phyloP scores from a whole-genome alignment of 2,329 filamentous ascomycete genomes.

The Scytalidium lignicola region DNA sequence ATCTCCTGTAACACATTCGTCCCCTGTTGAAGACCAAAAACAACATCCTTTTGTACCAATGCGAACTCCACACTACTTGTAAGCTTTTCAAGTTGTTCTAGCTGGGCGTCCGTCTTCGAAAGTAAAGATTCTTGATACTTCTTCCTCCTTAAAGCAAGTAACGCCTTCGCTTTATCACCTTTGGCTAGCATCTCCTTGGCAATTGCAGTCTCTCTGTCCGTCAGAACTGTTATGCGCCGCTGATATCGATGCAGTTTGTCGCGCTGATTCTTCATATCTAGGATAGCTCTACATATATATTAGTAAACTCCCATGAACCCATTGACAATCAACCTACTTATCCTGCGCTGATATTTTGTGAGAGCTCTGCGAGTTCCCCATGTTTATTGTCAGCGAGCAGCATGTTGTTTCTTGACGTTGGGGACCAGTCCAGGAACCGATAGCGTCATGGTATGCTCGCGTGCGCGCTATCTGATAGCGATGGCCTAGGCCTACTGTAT shows the following conservation, averaged over 20 bases:
- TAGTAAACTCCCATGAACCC: neutral
- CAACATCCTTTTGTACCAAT: slow-evolving; percentile 90
- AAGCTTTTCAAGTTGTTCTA: slow-evolving; percentile 88
- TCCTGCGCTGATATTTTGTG: slow-evolving; percentile 75
- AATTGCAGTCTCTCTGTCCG: slow-evolving; percentile 79
- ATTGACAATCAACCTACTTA: slow-evolving; percentile 55
- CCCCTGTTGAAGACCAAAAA: slow-evolving; percentile 89
- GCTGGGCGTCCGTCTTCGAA: slow-evolving; percentile 82
- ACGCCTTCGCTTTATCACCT: slow-evolving; percentile 74
- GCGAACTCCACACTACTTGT: slow-evolving; percentile 92
- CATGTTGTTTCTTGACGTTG: neutral
- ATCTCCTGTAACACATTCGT: slow-evolving; percentile 87
- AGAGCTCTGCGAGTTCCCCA: slow-evolving; percentile 61
- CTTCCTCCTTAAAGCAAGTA: slow-evolving; percentile 85
- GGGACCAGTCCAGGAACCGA: slow-evolving; percentile 4
- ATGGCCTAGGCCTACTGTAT: too few species aligned
- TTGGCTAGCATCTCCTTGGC: slow-evolving; percentile 76
- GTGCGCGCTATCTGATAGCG: neutral
- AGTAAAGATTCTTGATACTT: slow-evolving; percentile 95
- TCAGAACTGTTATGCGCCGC: slow-evolving; percentile 79
- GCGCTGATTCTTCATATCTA: slow-evolving; percentile 95
- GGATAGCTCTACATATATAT: slow-evolving; percentile 67
- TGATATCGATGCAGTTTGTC: slow-evolving; percentile 97
- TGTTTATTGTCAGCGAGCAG: slow-evolving; percentile 28
- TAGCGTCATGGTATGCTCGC: slow-evolving; percentile 5